Base-by-base conservation (phyloP, 805 yeast genomes). In the Candida fluviatilis region DNA sequence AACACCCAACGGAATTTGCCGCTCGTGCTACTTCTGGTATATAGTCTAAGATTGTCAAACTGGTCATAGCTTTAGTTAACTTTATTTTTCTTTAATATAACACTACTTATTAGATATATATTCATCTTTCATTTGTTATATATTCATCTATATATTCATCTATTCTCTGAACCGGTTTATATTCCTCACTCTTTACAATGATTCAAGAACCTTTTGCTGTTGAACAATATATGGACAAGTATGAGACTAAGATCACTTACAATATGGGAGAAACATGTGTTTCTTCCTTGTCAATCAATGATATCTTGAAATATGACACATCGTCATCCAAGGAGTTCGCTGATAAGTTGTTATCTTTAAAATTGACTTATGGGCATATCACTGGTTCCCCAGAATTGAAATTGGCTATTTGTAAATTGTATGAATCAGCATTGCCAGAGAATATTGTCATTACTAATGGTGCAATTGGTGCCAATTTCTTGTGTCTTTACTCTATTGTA, bases 211-310 rank as follows among this genome's bases (percentile, higher is more conserved):
- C 59, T 25, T 76, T 76, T 51, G 65, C 54, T 12, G 73, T 76
- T n/a, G 80, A 76, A 52, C 71, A 70, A 48, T 76, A 69, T 55
- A 74, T 76, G 79, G 78, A 75, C 50, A 49, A 53, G 31, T 63
- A 72, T 58, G 80, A 76, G 48, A 56, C 58, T 6, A 46, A 41
- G 21, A 60, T 68, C 26, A 45, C 45, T 10, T 55, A 51, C 53
- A 76, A 75, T 47, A 49, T 74, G 47, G 80, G 75, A 12, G 80
- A 76, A 49, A 72, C 80, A 1, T 76, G 82, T 47, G 68, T 71
- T 43, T 60, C 63, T 40, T 69, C 79, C 2, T 36, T 76, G 30
- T 54, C 70, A 8, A 43, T 76, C 24, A 43, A 54, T 13, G 72
- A 74, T 19, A 41, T 75, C 4, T 58, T 57, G 29, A 27, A 54